Percentiles rank a stretch among this genome's conserved stretches.
These are phyloP conservation scores for Pelagophyceae sp. DNA, from an alignment of 352 stramenopile genomes.

Conservation along the genomic window DNA sequence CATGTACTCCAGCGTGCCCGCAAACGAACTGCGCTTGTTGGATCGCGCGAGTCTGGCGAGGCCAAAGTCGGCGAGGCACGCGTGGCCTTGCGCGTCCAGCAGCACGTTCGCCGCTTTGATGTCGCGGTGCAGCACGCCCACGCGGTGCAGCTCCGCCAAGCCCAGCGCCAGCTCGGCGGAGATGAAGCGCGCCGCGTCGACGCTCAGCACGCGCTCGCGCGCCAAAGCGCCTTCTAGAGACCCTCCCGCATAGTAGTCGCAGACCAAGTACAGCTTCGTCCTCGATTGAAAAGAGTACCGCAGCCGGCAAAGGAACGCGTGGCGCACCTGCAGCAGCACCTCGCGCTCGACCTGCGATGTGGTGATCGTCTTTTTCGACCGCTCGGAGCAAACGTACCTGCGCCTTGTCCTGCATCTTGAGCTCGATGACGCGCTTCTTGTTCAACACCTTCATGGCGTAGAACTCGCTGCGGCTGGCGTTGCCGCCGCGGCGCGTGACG, in stretches of 20 bases:
- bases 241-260: neutral
- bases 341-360: neutral
- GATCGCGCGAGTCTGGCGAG: neutral
- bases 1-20: conserved; percentile 13
- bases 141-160: neutral
- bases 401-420: neutral
- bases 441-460: neutral
- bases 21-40: neutral
- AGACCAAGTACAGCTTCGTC: conserved; percentile 2
- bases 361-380: too few species aligned
- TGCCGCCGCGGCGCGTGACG: neutral
- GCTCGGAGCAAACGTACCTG: too few species aligned
- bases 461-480: neutral
- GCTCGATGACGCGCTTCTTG: neutral
- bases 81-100: neutral
- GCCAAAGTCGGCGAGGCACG: neutral
- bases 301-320: neutral
- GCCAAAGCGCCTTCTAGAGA: neutral
- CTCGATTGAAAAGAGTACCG: neutral
- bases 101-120: conserved; percentile 9
- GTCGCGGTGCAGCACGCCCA: neutral
- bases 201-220: neutral
- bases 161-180: neutral
- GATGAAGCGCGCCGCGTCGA: neutral
- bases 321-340: neutral